Conservation (phyloP, 306 rosid species). For the Quillaja saponaria region DNA sequence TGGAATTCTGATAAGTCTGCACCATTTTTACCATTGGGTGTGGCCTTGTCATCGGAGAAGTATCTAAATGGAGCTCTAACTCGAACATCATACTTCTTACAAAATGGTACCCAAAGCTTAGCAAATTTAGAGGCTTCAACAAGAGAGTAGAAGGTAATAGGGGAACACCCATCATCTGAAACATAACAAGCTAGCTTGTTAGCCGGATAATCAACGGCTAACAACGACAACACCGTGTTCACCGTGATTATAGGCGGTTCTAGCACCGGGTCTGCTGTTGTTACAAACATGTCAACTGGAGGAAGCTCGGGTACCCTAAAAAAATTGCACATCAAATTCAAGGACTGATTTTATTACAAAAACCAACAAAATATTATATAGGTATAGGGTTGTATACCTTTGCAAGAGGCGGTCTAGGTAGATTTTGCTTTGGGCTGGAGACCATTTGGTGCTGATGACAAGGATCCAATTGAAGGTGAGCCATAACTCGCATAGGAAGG, state of each 20-base stretch:
- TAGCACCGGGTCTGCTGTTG: constrained; percentile 57
- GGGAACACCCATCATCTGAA: constrained; percentile 68
- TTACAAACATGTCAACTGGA: constrained; percentile 57
- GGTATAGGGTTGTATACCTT: no score
- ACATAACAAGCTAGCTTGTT: constrained; percentile 73
- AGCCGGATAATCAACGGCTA: constrained; percentile 71
- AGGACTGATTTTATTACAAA: no score
- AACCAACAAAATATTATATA: no score
- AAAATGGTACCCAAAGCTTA: constrained; percentile 61
- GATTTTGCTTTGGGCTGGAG: constrained; percentile 5
- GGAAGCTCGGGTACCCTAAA: constrained; percentile 57
- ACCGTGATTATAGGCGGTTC: constrained; percentile 67
- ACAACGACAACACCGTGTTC: constrained; percentile 63
- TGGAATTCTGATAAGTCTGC: constrained; percentile 24
- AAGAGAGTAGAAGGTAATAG: constrained; percentile 57
- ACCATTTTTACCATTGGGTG: no score
- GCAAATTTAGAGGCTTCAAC: constrained; percentile 58
- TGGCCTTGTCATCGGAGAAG: constrained; percentile 23
- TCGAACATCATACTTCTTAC: constrained; percentile 50
- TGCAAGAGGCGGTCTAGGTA: no score
- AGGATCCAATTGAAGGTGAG: constrained; percentile 36
- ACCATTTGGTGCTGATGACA: constrained; percentile 26
- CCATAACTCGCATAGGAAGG: constrained; percentile 44
- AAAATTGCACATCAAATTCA: no score
- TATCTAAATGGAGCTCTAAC: constrained; percentile 62